A percentile compares a stretch with the other conserved stretches of the same genome.
These are phyloP conservation scores for Penicillium sp. DNA, from an alignment of 2,329 filamentous ascomycete species.

Conservation along the genomic window DNA sequence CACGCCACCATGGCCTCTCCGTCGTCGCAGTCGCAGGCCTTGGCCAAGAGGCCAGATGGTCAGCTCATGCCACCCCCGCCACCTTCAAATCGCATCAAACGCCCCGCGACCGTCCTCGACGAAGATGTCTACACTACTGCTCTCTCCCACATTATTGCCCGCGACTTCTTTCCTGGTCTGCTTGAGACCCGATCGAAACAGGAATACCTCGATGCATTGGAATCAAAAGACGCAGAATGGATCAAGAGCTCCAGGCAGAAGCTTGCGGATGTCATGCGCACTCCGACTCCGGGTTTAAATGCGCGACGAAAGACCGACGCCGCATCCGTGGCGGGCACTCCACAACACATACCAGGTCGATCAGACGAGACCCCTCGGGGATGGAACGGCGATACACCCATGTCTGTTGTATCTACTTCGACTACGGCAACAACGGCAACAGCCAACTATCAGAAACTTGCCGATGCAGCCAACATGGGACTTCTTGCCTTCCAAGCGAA, in stretches of 20 bases:
- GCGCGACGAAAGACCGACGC: conserved; percentile 11
- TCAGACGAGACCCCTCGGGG: conserved; percentile 38
- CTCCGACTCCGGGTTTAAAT: conserved; percentile 68
- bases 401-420: conserved; percentile 52
- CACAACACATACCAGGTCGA: conserved; percentile 51
- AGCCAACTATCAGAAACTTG: conserved; percentile 45
- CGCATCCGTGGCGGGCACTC: conserved; percentile 45
- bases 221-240: conserved; percentile 82
- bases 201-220: conserved; percentile 88
- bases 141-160: conserved; percentile 88
- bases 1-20: conserved; percentile 27
- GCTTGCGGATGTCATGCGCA: conserved; percentile 73
- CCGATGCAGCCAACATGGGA: conserved; percentile 73
- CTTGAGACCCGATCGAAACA: conserved; percentile 82
- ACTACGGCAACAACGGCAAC: conserved; percentile 26
- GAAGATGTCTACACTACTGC: conserved; percentile 92
- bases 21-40: conserved; percentile 30
- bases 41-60: conserved; percentile 38
- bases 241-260: conserved; percentile 76
- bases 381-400: conserved; percentile 73
- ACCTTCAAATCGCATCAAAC: conserved; percentile 82
- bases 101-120: conserved; percentile 82
- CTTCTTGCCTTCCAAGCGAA: conserved; percentile 84
- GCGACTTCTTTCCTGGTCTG: conserved; percentile 94
- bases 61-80: conserved; percentile 88